These are phyloP conservation scores for Anthracocystis walkeri DNA, from an alignment of 1,284 basidiomycete genomes.

Conservation along the genomic window DNA sequence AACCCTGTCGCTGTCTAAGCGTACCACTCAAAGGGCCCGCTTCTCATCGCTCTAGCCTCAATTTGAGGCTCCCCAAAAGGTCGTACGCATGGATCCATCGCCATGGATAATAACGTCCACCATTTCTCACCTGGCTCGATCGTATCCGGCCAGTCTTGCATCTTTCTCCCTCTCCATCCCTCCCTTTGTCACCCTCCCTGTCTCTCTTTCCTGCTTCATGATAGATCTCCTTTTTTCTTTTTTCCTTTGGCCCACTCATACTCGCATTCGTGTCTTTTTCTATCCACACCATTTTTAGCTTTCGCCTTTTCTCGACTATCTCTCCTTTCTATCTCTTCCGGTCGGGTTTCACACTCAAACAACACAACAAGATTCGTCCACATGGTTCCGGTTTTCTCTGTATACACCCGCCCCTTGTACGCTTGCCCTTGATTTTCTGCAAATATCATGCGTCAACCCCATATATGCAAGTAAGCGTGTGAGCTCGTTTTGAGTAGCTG, in stretches of 20 bases:
- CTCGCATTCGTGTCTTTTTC: background rate
- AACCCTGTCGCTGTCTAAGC: slow-evolving; percentile 53
- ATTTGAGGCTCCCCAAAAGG: slow-evolving; percentile 8
- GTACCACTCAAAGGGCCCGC: background rate
- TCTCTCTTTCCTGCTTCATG: background rate
- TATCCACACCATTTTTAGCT: background rate
- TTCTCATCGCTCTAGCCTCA: background rate
- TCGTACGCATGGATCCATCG: background rate
- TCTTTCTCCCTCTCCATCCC: background rate
- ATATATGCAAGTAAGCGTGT: background rate
- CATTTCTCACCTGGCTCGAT: background rate
- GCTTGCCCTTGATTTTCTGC: slow-evolving; percentile 7
- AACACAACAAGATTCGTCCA: slow-evolving; percentile 6
- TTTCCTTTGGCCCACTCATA: background rate
- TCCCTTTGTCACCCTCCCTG: background rate
- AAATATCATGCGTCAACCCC: slow-evolving; percentile 19
- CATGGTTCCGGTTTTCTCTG: slow-evolving; percentile 5
- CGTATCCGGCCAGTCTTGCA: background rate
- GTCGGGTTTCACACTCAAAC: background rate
- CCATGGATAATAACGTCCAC: slow-evolving; percentile 6
- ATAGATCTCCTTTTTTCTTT: background rate
- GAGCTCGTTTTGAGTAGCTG: no score
- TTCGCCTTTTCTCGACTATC: background rate
- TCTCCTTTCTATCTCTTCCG: background rate
- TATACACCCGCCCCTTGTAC: background rate